Base-by-base conservation (phyloP, 371 early-diverging fungal species). In the Sporodiniella umbellata region DNA sequence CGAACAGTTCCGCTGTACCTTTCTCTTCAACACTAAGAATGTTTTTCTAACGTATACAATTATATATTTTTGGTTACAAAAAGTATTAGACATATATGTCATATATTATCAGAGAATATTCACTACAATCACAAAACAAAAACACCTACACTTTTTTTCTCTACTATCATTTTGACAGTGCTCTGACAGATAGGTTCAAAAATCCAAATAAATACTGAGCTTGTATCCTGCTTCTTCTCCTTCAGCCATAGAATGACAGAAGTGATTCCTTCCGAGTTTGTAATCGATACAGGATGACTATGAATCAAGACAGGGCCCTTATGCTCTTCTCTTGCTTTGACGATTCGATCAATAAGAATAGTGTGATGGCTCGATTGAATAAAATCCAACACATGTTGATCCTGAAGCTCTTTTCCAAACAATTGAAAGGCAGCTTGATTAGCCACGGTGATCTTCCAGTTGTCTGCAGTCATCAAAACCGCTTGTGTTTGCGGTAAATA, bases 221-320 rank as follows among this genome's bases (percentile, higher is more conserved):
- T 56, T 3, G 79, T 81, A 39, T 77, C 68, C 38, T 72, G 77
- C 28, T 62, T 73, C 45, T 81, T 80, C 45, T 77, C 80, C 48
- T 86, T 86, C 25, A 86, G 67, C 87, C 87, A 86, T 14, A 86
- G 62, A 1, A 82, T 81, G 23, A 80, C 83, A 24, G 84, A 80
- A 4, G 83, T 28, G 4, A 28, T 28, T 28, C 4, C 30, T 28
- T 7, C 30, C 10, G 30, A 71, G 49, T 83, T 83, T 19, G 79
- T 56, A 47, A 86, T 82, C 2, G 83, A 81, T 21, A 86, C 86
- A 60, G 84, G 79, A 63, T 80, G 76, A 45, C 85, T 85, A 48
- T 81, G 80, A 39, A 83, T 76, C 30, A 86, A 63, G 19, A 83
- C 77, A 48, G 56, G 63, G 26, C 67, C 67, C 18, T 51, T 70